Base-by-base conservation (phyloP, 148 eudicot species). In the Pouteria glomerata region DNA sequence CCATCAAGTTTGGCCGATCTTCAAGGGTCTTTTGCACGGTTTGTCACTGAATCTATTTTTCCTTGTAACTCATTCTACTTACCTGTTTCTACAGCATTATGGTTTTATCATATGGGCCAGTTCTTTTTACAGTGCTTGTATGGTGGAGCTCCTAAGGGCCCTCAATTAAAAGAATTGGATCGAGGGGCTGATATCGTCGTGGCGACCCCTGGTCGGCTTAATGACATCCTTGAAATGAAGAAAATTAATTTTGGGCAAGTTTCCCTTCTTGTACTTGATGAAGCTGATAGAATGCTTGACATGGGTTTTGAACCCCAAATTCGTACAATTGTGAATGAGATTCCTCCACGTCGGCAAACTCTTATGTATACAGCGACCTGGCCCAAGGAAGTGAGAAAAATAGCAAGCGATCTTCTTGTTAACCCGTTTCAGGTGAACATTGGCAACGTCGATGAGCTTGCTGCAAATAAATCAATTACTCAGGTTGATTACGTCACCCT, bases 231-330 rank as follows among this genome's bases (percentile, higher is more conserved):
- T 72, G 98, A 91, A 76, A 89, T 88, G 78, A 95, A 80, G 78
- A 82, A 83, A 74, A 83, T 95, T 62, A 90, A 91, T 77, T 84
- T 95, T 75, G 74, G 92, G 59, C 98, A 95, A 84, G 84, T 95
- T 73, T 95, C 97, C 19, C 84, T 95, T 63, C 93, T 95, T 76
- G 96, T 95, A 69, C 89, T 95, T 44, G 98, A 95, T 73, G 98
- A 95, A 80, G 98, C 98, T 69, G 98, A 95, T 86, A 83, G 98
- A 66, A 95, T 95, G 98, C 91, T 95, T 68, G 97, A 95, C 78
- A 95, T 95, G 98, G 98, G 98, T 15, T 95, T 95, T 82, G 98
- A 95, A 81, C 98, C 98, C 61, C 98, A 95, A 82, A 95, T 95
- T 53, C 91, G 97, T 30, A 95, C 91, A 79, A 87, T 95, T 79